A percentile compares a stretch with the other conserved stretches of the same genome.
These are phyloP conservation scores for Hordeum vulgare DNA, from an alignment of 176 grass and related monocot species.

Conservation along the genomic window DNA sequence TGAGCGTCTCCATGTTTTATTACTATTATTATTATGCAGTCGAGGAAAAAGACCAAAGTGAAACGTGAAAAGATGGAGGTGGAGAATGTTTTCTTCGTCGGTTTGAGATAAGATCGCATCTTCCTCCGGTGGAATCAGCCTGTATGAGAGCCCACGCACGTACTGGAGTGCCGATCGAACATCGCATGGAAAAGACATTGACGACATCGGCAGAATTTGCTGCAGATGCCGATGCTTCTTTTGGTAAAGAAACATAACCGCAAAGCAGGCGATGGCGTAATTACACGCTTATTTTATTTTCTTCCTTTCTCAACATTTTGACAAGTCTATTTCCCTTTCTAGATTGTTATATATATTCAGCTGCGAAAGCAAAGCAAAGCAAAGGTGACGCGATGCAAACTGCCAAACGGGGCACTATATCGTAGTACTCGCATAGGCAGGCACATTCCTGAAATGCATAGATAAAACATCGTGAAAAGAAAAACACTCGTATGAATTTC, in stretches of 20 bases:
- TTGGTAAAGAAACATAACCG: not conserved
- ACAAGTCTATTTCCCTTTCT: not conserved
- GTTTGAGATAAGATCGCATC: constrained; percentile 45
- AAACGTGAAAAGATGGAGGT: not conserved
- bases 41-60: not conserved
- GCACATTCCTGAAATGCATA: not conserved
- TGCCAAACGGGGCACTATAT: not conserved
- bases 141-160: constrained; percentile 4
- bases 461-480: not conserved
- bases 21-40: too few relatives aligned
- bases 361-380: not conserved
- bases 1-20: not conserved
- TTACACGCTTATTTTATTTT: not conserved
- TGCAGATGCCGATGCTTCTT: not conserved
- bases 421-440: not conserved
- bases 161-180: not conserved
- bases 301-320: not conserved
- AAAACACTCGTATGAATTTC: not conserved
- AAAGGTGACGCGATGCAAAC: not conserved
- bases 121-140: not conserved
- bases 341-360: not conserved
- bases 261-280: not conserved
- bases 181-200: not conserved
- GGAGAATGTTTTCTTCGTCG: constrained; percentile 30
- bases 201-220: constrained; percentile 13